These are phyloP conservation scores for Pontederia paniculata DNA, from an alignment of 176 grass and related monocot genomes.

Conservation along the genomic window DNA sequence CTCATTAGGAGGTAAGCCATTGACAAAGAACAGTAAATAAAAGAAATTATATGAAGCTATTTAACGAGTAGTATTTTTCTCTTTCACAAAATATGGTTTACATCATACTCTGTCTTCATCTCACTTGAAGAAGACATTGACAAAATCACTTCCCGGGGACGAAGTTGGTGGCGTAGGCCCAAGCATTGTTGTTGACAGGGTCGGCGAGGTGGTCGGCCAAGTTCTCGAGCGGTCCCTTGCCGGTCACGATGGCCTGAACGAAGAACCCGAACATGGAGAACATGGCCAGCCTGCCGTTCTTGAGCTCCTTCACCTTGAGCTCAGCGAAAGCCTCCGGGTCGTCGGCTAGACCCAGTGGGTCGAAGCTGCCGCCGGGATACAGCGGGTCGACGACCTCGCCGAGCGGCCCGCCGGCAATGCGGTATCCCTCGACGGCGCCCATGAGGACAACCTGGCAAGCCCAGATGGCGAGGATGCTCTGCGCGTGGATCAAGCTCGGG, in stretches of 20 bases:
- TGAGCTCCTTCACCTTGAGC: constrained; percentile 74
- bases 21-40: no score
- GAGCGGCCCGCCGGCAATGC: constrained; percentile 47
- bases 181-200: constrained; percentile 37
- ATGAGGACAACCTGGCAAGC: constrained; percentile 35
- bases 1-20: no score
- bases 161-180: constrained; percentile 39
- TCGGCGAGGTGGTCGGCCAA: constrained; percentile 27
- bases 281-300: constrained; percentile 65
- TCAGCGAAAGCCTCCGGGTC: constrained; percentile 58
- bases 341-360: constrained; percentile 46
- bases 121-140: no score
- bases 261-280: constrained; percentile 85
- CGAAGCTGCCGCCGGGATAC: constrained; percentile 50
- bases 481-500: constrained; percentile 2
- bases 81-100: no score
- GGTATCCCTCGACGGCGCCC: constrained; percentile 72
- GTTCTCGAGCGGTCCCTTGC: constrained; percentile 39
- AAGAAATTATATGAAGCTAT: no score
- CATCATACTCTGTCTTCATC: no score
- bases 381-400: constrained; percentile 51
- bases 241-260: constrained; percentile 52
- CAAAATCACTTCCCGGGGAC: constrained; percentile 39
- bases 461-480: constrained; percentile 10
- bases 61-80: no score